phyloP scores from a whole-genome alignment of 2,329 filamentous ascomycete species.

The Pyrenophora graminea region DNA sequence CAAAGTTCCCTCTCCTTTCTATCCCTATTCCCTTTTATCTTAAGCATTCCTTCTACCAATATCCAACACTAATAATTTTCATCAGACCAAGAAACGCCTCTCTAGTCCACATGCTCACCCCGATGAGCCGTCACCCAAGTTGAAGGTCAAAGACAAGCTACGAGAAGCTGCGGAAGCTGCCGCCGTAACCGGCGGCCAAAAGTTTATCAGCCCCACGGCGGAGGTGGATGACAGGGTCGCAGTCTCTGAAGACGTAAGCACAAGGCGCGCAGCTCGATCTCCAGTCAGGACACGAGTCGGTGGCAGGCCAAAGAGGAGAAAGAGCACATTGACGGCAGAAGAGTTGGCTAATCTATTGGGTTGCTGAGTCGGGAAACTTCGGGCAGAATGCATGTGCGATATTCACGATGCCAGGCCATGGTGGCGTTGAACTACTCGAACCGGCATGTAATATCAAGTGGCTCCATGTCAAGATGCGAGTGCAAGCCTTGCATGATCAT shows the following conservation, averaged over 20 bases:
- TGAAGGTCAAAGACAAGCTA: constrained; percentile 55
- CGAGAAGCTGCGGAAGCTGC: constrained; percentile 51
- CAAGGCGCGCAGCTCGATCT: constrained; percentile 32
- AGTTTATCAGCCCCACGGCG: constrained; percentile 7
- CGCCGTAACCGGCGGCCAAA: constrained; percentile 25
- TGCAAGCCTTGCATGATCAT: constrained; percentile 5
- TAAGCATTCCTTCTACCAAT: constrained; percentile 9
- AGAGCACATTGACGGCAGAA: constrained; percentile 76
- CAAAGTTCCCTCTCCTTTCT: constrained; percentile 35
- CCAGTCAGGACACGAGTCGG: constrained; percentile 54
- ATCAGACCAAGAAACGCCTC: constrained; percentile 44
- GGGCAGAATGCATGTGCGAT: constrained; percentile 3
- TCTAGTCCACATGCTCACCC: constrained; percentile 45
- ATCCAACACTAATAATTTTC: constrained; percentile 32
- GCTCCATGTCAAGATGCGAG: constrained; percentile 5
- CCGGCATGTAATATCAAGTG: constrained; percentile 10
- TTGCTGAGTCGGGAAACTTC: constrained; percentile 16
- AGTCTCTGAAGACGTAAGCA: constrained; percentile 25
- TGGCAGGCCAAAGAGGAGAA: constrained; percentile 65
- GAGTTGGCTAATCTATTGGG: constrained; percentile 63
- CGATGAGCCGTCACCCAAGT: constrained; percentile 46
- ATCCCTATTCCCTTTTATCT: constrained; percentile 12
- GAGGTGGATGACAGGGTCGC: constrained; percentile 25
- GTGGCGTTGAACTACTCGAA: constrained; percentile 15
- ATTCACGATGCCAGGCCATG: background rate